These are phyloP conservation scores for Pelagomonas calceolata DNA, from an alignment of 108 stramenopile species.

Conservation along the genomic window DNA sequence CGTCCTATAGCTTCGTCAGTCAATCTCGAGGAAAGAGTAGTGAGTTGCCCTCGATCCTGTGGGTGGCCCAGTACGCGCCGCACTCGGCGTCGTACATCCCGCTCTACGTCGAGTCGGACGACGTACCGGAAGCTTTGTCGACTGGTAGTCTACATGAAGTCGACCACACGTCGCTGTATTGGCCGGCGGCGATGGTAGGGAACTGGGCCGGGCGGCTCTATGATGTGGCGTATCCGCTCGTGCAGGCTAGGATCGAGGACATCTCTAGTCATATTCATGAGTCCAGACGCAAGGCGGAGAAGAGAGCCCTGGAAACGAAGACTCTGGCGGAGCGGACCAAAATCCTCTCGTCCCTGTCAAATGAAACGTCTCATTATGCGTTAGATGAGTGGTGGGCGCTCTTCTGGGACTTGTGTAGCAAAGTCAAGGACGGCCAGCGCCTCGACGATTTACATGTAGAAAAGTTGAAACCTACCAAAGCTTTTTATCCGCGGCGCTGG, in stretches of 20 bases:
- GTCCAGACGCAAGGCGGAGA: neutral
- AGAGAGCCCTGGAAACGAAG: neutral
- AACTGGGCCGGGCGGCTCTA: constrained; percentile 10
- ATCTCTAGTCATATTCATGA: neutral
- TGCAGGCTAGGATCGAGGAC: neutral
- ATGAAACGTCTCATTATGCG: constrained; percentile 2
- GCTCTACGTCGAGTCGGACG: constrained; percentile 3
- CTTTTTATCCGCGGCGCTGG: constrained; percentile 15
- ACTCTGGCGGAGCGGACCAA: neutral
- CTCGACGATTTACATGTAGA: neutral
- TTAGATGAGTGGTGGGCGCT: constrained; percentile 8
- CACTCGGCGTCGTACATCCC: constrained; percentile 11
- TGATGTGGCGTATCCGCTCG: neutral
- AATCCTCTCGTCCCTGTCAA: neutral
- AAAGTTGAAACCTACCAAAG: neutral
- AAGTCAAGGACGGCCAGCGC: neutral
- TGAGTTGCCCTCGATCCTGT: neutral
- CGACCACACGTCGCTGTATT: constrained; percentile 5
- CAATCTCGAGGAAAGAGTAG: constrained; percentile 7
- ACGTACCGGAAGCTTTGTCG: constrained; percentile 6
- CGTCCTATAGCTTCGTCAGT: constrained; percentile 43
- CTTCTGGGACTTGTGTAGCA: constrained; percentile 1
- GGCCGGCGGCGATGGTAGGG: constrained; percentile 9
- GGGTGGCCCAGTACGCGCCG: constrained; percentile 15
- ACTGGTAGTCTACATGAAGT: neutral